Conservation (phyloP, 1,139 yeast species). For the Candida sanyaensis region DNA sequence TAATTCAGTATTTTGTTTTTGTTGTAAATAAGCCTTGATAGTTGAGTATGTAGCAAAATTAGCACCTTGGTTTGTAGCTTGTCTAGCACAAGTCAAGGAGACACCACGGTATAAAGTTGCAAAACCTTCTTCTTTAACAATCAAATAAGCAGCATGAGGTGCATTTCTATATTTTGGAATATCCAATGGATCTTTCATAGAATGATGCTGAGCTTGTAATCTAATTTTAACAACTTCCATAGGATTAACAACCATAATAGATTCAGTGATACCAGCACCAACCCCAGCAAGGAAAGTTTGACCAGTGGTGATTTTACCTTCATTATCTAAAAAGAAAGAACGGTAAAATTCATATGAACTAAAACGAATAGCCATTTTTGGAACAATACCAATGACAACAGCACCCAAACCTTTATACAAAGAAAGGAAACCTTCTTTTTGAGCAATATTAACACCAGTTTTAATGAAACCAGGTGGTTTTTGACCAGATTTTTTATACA, state of each 20-base stretch:
- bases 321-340: slow-evolving; percentile 60
- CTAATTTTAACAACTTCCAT: slow-evolving; percentile 97
- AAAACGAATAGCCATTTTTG: slow-evolving; percentile 97
- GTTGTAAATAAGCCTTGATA: slow-evolving; percentile 70
- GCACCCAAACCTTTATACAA: slow-evolving; percentile 96
- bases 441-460: slow-evolving; percentile 79
- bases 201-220: slow-evolving; percentile 93
- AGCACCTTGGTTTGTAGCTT: slow-evolving; percentile 98
- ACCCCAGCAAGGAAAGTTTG: slow-evolving; percentile 89
- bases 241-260: slow-evolving; percentile 91
- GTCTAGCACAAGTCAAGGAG: slow-evolving; percentile 93
- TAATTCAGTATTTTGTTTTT: slow-evolving; percentile 60
- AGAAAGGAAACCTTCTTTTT: slow-evolving; percentile 81
- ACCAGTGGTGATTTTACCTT: slow-evolving; percentile 72
- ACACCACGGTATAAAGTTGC: slow-evolving; percentile 92
- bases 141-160: slow-evolving; percentile 83
- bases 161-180: slow-evolving; percentile 91
- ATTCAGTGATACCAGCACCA: slow-evolving; percentile 97
- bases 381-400: slow-evolving; percentile 95
- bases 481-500: slow-evolving; percentile 61
- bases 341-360: slow-evolving; percentile 91
- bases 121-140: slow-evolving; percentile 89
- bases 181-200: slow-evolving; percentile 79
- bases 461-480: slow-evolving; percentile 83
- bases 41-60: slow-evolving; percentile 95